Base-by-base conservation (phyloP, 345 rosid genomes). In the Lepidium africanum region DNA sequence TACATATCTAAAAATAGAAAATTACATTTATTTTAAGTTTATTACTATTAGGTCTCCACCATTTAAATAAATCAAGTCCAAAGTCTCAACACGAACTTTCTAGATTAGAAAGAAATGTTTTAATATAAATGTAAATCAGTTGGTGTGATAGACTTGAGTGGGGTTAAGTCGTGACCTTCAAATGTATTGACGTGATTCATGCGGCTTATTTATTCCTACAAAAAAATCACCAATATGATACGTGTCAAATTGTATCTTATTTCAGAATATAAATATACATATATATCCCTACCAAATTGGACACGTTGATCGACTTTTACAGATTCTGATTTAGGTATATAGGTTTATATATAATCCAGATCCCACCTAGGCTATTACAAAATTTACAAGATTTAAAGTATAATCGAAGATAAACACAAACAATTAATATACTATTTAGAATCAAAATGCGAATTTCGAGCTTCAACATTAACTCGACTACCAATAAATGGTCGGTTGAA, bases 291-390 rank as follows among this genome's bases (percentile, higher is more conserved):
- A 59, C 59, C 25, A 59, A 59, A 15, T 5, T 32, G 33, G 21
- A 70, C 67, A 50, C 67, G 67, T 50, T 6, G 52, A 50, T 70
- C 45, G 1, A 50, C 36, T 30, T 70, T 30, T n/a, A 30, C 39
- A 51, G 30, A 63, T 42, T 70, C 10, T 61, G 10, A 10, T 5
- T 59, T 23, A 16, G 35, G 23, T 32, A 50, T n/a, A 13, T 14
- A 47, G 35, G 40, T 59, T 38, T 13, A 42, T 16, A 36, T 13
- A 42, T 16, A 36, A 43, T 23, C 54, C 47, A 71, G 69, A 71
- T 71, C 75, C 12, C 62, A 71, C 47, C 47, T 62, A 35, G 63
- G 47, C 48, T 42, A 42, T 7, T 52, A 61, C 54, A 50, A 60
- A 39, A 54, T 13, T 23, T 19, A 11, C 51, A 69, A 59, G 33